Conservation (phyloP, 2,329 filamentous ascomycete genomes). For the Boeremia exigua region DNA sequence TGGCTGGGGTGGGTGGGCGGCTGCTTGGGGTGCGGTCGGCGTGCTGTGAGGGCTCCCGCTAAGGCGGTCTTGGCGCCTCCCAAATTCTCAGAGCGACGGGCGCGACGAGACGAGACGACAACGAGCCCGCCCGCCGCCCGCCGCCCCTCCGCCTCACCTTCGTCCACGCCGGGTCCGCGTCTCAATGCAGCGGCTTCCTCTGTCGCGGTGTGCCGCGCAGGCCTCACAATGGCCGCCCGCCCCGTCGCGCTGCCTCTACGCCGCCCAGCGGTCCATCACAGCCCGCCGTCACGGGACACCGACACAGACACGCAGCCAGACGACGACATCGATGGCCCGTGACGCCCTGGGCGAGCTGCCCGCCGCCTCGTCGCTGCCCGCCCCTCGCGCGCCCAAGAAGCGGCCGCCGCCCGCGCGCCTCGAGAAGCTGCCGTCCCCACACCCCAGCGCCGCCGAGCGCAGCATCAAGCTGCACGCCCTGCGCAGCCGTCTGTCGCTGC, state of each 20-base stretch:
- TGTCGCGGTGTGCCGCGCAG: conserved; percentile 66
- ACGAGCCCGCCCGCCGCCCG: conserved; percentile 5
- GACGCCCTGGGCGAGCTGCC: neutral
- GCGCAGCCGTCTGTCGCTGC: conserved; percentile 84
- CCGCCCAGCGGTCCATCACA: conserved; percentile 20
- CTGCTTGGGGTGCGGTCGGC: conserved; percentile 7
- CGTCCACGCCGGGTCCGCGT: conserved; percentile 2
- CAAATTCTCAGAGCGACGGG: conserved; percentile 15
- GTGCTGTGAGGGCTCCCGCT: conserved; percentile 4
- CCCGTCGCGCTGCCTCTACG: conserved; percentile 46
- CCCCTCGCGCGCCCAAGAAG: neutral
- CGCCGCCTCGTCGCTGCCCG: neutral
- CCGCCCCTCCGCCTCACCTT: conserved; percentile 15
- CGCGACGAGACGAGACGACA: neutral
- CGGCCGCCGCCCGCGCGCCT: conserved; percentile 25
- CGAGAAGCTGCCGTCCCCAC: conserved; percentile 71
- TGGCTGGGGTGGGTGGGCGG: conserved; percentile 12
- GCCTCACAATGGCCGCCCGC: conserved; percentile 60
- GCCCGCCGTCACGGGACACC: neutral
- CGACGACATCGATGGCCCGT: conserved; percentile 9
- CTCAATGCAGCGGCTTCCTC: conserved; percentile 67
- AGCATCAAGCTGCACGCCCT: conserved; percentile 93
- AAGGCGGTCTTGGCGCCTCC: conserved; percentile 11
- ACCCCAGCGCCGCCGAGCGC: conserved; percentile 66
- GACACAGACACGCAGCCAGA: neutral